Evolutionary conservation across 352 stramenopile genomes (phyloP).

Genomic region (Phytophthora pinifolia): DNA sequence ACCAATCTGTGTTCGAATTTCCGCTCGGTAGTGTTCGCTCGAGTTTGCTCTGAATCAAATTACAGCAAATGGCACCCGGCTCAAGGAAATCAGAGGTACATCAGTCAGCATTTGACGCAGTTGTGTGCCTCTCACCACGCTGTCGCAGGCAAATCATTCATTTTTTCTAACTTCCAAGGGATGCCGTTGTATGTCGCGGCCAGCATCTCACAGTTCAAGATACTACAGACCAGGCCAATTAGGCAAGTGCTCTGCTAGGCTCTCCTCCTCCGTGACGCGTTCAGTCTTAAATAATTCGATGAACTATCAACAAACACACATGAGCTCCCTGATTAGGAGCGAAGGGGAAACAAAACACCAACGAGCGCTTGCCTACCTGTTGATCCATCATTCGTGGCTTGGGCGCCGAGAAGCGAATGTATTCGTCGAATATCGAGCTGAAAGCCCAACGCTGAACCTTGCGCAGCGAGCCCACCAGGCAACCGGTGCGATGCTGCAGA

Average conservation of each 20-base stretch:
- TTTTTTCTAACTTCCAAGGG: too few relatives aligned
- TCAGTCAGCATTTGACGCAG: too few relatives aligned
- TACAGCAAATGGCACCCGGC: too few relatives aligned
- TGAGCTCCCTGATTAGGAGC: neutral
- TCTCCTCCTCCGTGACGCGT: conserved; percentile 53
- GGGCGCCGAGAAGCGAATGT: conserved; percentile 82
- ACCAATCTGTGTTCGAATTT: too few relatives aligned
- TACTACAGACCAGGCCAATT: conserved; percentile 64
- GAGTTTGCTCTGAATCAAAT: too few relatives aligned
- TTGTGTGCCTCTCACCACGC: too few relatives aligned
- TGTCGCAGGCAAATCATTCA: too few relatives aligned
- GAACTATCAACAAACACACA: conserved; percentile 43
- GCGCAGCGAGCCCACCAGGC: conserved; percentile 72
- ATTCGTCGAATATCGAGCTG: conserved; percentile 85
- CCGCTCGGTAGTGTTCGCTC: too few relatives aligned
- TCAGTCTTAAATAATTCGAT: conserved; percentile 87
- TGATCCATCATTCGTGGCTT: conserved; percentile 90
- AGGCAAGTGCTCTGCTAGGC: conserved; percentile 48
- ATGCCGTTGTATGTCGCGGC: too few relatives aligned
- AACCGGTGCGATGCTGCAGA: conserved; percentile 74
- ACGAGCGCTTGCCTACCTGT: conserved; percentile 37
- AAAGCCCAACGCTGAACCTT: conserved; percentile 86
- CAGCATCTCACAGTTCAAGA: too few relatives aligned
- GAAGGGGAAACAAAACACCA: neutral
- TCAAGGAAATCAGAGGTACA: too few relatives aligned